These are phyloP conservation scores for Rhizopogon vinicolor DNA, from an alignment of 768 basidiomycete genomes.

Conservation along the genomic window DNA sequence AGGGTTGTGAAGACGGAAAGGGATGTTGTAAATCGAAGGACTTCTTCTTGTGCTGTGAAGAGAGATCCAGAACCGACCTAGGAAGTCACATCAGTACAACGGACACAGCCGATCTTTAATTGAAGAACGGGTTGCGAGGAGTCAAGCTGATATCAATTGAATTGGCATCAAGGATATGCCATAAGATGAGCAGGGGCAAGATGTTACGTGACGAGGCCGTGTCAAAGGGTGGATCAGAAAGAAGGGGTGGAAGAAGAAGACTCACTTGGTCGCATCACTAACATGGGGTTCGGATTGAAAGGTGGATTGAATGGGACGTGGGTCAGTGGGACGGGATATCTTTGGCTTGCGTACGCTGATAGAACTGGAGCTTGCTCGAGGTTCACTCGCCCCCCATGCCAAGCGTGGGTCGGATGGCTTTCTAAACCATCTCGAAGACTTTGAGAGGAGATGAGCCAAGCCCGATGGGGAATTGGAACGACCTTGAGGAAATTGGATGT, in stretches of 20 bases:
- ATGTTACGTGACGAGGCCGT: background rate
- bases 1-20: constrained; percentile 25
- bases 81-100: constrained; percentile 15
- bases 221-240: background rate
- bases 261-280: constrained; percentile 51
- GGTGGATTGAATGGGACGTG: constrained; percentile 53
- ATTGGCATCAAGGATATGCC: background rate
- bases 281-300: constrained; percentile 44
- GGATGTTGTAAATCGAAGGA: constrained; percentile 39
- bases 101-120: background rate
- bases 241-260: constrained; percentile 4
- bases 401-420: constrained; percentile 52
- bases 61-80: constrained; percentile 67
- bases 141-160: constrained; percentile 3
- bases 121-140: background rate
- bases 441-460: constrained; percentile 60
- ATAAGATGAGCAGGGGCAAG: background rate
- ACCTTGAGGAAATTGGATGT: constrained; percentile 33
- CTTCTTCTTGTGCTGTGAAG: constrained; percentile 35
- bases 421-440: constrained; percentile 72
- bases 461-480: constrained; percentile 65
- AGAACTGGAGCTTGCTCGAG: constrained; percentile 45
- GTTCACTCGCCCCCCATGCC: constrained; percentile 35
- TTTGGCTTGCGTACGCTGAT: constrained; percentile 54
- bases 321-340: constrained; percentile 83